Conservation (phyloP, 345 rosid species). For the Garcia nutans region DNA sequence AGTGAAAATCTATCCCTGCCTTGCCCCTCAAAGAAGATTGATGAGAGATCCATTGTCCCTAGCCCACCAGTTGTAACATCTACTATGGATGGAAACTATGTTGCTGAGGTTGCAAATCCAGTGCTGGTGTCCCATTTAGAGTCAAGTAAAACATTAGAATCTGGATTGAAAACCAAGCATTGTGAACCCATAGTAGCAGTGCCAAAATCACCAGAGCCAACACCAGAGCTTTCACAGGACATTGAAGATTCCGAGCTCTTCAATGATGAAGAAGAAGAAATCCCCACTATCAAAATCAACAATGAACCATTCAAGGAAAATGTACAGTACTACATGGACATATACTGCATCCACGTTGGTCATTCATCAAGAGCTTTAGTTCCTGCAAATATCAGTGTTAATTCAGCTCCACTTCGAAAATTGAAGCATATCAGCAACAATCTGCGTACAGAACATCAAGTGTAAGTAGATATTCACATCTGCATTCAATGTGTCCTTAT, state of each 20-base stretch:
- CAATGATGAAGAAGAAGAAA: constrained; percentile 28
- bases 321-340: constrained; percentile 21
- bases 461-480: constrained; percentile 14
- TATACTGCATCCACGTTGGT: constrained; percentile 9
- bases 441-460: constrained; percentile 23
- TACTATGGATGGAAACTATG: neutral
- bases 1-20: constrained; percentile 13
- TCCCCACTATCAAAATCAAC: constrained; percentile 39
- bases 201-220: constrained; percentile 16
- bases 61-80: neutral
- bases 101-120: neutral
- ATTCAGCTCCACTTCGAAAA: constrained; percentile 37
- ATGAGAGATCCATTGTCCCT: constrained; percentile 6
- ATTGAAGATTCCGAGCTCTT: neutral
- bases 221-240: constrained; percentile 24
- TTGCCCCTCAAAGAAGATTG: neutral
- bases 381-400: constrained; percentile 27
- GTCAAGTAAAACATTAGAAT: neutral
- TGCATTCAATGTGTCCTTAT: neutral
- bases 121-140: neutral
- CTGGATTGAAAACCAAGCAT: neutral
- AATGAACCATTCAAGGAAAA: constrained; percentile 27
- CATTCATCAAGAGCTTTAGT: constrained; percentile 42
- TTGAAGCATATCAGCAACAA: constrained; percentile 30
- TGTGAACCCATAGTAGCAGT: constrained; percentile 15